Percentiles rank a stretch among this genome's conserved stretches.
phyloP scores from a whole-genome alignment of 306 rosid species.

The Glycine latifolia region DNA sequence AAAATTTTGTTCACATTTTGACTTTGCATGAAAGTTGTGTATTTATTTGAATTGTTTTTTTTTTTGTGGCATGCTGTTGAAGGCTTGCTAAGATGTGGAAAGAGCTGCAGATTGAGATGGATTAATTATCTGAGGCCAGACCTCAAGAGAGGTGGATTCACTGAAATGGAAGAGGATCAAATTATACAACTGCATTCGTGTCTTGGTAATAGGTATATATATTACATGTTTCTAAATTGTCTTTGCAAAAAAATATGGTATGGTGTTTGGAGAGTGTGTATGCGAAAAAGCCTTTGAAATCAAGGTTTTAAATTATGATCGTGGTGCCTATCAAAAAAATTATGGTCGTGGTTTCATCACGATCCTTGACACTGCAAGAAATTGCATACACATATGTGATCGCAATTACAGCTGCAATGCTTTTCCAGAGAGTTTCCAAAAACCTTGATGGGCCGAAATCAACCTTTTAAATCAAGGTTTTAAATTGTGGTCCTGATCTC shows the following conservation, averaged over 20 bases:
- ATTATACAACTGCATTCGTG: conserved; percentile 85
- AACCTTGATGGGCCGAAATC: too few relatives aligned
- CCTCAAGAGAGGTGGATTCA: conserved; percentile 93
- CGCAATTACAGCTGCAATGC: too few relatives aligned
- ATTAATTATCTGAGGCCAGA: conserved; percentile 94
- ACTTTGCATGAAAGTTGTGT: conserved; percentile 15
- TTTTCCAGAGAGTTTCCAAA: too few relatives aligned
- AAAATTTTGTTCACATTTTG: not conserved
- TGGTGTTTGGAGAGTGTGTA: not conserved
- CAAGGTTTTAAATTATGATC: not conserved
- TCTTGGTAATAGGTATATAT: conserved; percentile 87
- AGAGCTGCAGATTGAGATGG: conserved; percentile 98
- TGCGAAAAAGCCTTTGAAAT: not conserved
- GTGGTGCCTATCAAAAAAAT: not conserved
- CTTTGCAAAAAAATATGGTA: not conserved
- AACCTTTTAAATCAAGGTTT: too few relatives aligned
- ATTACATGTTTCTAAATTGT: not conserved
- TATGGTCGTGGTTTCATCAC: not conserved
- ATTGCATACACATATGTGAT: too few relatives aligned
- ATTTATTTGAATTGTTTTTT: conserved; percentile 2
- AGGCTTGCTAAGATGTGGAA: conserved; percentile 96
- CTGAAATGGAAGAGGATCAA: conserved; percentile 88
- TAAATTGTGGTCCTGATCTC: too few relatives aligned
- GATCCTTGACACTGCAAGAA: not conserved
- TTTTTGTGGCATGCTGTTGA: conserved; percentile 22